Evolutionary conservation across 1,284 basidiomycete species (phyloP).

Genomic region (Somion occarium): DNA sequence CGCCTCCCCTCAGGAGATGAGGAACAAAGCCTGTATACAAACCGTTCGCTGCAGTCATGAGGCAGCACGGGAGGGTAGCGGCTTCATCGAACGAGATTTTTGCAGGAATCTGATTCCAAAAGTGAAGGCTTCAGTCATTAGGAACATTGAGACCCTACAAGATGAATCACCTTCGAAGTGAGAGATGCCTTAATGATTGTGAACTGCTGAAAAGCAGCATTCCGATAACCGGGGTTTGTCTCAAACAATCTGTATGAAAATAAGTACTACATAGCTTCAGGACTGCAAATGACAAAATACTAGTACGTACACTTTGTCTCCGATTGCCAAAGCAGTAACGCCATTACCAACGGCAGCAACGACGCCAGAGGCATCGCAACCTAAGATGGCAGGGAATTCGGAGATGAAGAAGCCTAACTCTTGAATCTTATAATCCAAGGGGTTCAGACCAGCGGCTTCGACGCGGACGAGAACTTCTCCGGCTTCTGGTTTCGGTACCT

Average conservation of each 20-base stretch:
- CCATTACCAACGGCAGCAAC: not conserved
- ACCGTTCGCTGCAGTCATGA: not conserved
- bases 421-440: constrained; percentile 2
- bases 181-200: constrained; percentile 35
- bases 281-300: not conserved
- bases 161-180: constrained; percentile 34
- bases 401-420: not conserved
- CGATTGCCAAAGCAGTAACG: not conserved
- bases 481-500: not conserved
- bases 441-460: not conserved
- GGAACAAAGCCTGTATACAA: not conserved
- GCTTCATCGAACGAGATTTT: constrained; percentile 3
- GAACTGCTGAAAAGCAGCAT: constrained; percentile 50
- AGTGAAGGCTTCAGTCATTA: too few species aligned
- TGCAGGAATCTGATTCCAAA: constrained; percentile 1
- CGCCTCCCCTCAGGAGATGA: not conserved
- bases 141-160: not conserved
- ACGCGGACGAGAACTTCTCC: too few species aligned
- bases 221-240: too few species aligned
- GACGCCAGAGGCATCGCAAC: not conserved
- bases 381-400: not conserved
- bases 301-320: constrained; percentile 2
- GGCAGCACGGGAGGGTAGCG: not conserved
- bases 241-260: too few species aligned
- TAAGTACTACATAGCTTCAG: too few species aligned